Evolutionary conservation across 2,329 filamentous ascomycete genomes (phyloP).

Genomic region (Fusarium redolens): DNA sequence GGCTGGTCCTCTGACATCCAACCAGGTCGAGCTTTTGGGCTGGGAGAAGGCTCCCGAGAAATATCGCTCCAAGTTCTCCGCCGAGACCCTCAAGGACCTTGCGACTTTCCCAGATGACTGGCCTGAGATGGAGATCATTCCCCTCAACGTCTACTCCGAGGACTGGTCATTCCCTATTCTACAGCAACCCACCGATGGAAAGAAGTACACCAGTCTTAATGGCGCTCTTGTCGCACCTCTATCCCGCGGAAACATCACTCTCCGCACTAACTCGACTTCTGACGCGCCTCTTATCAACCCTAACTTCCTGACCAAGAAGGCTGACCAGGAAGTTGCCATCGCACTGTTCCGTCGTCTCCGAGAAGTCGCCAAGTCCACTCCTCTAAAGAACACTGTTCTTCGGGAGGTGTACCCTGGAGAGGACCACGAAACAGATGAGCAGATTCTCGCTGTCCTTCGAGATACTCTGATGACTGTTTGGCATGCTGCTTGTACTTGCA

Average conservation of each 20-base stretch:
- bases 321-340: constrained; percentile 59
- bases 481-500: constrained; percentile 39
- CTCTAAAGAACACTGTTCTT: constrained; percentile 52
- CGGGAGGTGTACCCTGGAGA: constrained; percentile 45
- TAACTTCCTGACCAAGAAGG: constrained; percentile 57
- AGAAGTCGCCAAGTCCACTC: constrained; percentile 38
- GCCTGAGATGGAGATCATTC: constrained; percentile 51
- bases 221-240: constrained; percentile 53
- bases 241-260: constrained; percentile 58
- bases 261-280: constrained; percentile 49
- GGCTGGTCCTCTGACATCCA: constrained; percentile 39
- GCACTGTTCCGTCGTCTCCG: constrained; percentile 56
- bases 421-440: constrained; percentile 50
- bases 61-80: constrained; percentile 30
- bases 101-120: constrained; percentile 47
- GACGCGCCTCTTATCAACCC: constrained; percentile 58
- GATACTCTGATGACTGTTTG: constrained; percentile 38
- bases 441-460: constrained; percentile 53
- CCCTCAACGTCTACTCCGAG: constrained; percentile 35
- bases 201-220: constrained; percentile 39
- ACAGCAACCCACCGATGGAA: constrained; percentile 32
- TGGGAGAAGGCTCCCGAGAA: constrained; percentile 44
- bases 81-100: constrained; percentile 31
- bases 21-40: constrained; percentile 39
- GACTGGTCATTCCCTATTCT: constrained; percentile 36